phyloP scores from a whole-genome alignment of 1,139 yeast genomes.

The Yamadazyma triangularis region DNA sequence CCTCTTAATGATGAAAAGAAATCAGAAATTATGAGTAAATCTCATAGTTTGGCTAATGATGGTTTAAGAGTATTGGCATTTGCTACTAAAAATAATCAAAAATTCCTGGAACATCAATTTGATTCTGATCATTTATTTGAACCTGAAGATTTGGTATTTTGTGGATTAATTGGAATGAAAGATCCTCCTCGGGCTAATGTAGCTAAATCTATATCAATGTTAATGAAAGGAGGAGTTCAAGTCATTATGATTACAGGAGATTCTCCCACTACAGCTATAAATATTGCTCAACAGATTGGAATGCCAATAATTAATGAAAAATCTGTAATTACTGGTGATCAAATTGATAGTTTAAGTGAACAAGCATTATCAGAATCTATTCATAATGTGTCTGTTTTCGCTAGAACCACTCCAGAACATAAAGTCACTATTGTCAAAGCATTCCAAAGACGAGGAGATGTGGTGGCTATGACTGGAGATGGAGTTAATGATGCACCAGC shows the following conservation, averaged over 20 bases:
- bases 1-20: conserved; percentile 50
- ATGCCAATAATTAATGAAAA: conserved; percentile 70
- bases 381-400: conserved; percentile 83
- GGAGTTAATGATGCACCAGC: conserved; percentile 99
- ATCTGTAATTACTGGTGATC: conserved; percentile 80
- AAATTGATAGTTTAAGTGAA: conserved; percentile 66
- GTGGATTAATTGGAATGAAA: conserved; percentile 90
- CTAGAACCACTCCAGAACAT: conserved; percentile 96
- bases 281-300: conserved; percentile 89
- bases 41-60: conserved; percentile 65
- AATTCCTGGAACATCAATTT: conserved; percentile 15
- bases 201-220: conserved; percentile 59
- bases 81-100: conserved; percentile 51
- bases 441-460: conserved; percentile 85
- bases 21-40: conserved; percentile 46
- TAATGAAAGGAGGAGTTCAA: conserved; percentile 90
- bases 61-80: conserved; percentile 86
- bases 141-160: conserved; percentile 62
- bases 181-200: conserved; percentile 95
- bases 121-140: conserved; percentile 18
- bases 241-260: conserved; percentile 98
- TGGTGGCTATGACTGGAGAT: conserved; percentile 99
- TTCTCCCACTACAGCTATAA: conserved; percentile 85
- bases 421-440: conserved; percentile 90
- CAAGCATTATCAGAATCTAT: conserved; percentile 69